Evolutionary conservation across 1,284 basidiomycete species (phyloP).

Genomic region (Trichosporon faecale): DNA sequence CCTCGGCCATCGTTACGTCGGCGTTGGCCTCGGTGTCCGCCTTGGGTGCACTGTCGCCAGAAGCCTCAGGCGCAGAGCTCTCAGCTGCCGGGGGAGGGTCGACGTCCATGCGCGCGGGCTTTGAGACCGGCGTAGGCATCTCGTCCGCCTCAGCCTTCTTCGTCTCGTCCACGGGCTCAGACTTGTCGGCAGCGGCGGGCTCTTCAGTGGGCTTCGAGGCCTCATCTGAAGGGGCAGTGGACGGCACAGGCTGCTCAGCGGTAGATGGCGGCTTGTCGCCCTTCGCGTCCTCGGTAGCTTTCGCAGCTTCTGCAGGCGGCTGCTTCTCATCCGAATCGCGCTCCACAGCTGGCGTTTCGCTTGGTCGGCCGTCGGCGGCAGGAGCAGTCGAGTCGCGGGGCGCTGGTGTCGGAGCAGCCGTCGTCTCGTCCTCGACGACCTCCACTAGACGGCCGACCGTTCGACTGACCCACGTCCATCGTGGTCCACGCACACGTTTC

Average conservation of each 20-base stretch:
- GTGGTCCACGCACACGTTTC: conserved; percentile 54
- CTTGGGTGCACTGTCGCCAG: background rate
- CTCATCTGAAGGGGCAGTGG: too few species aligned
- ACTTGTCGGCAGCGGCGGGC: background rate
- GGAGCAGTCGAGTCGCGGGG: background rate
- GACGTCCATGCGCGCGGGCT: background rate
- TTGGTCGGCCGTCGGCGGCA: background rate
- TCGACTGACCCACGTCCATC: conserved; percentile 54
- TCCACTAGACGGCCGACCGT: conserved; percentile 48
- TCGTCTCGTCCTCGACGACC: conserved; percentile 24
- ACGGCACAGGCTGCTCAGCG: background rate
- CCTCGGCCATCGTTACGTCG: background rate
- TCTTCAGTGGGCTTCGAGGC: background rate
- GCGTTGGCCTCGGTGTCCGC: background rate
- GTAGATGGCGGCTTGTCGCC: background rate
- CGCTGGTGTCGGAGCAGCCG: background rate
- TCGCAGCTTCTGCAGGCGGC: background rate
- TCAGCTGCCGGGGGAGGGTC: background rate
- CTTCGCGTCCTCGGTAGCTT: background rate
- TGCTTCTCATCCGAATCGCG: background rate
- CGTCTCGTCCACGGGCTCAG: background rate
- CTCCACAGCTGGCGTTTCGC: background rate
- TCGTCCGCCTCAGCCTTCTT: background rate
- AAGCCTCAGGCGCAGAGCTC: background rate
- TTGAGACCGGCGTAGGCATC: background rate